Base-by-base conservation (phyloP, 306 rosid genomes). In the Canavalia ensiformis region DNA sequence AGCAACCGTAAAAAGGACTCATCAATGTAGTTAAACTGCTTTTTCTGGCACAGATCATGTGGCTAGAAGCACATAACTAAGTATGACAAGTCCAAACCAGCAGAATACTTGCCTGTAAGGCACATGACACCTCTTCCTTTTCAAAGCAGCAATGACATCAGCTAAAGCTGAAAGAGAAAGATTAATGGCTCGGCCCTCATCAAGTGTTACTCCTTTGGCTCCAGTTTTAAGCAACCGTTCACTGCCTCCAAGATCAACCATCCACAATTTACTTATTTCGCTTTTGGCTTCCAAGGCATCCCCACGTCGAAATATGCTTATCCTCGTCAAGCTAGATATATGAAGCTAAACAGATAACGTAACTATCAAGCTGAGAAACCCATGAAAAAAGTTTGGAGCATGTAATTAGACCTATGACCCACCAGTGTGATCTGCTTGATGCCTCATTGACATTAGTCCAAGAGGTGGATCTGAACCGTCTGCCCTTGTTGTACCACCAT, bases 391-490 rank as follows among this genome's bases (percentile, higher is more conserved):
- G 77, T 82, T 80, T 68, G 18, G 86, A 76, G 73, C 7, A 51
- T 76, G 69, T 87, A 81, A 76, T 41, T 75, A 76, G 88, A 84
- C 79, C 88, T 81, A 81, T 74, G 65, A 90, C 94, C 85, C 91
- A 95, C 99, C 97, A 95, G 91, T 95, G 99, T 66, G 99, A 95
- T 89, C 97, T 91, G 91, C 99, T 95, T 63, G 99, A 95, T 41
- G 97, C 82, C 79, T 95, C 97, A 3, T 95, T 95, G 56, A 95
- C 99, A 80, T 83, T 91, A 64, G 99, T 95, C 99, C 97, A 93
- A 13, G 99, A 89, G 57, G 99, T 95, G 13, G 97, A 89, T 82
- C 99, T 86, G 62, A 87, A 95, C 68, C 94, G 79, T 77, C 90
- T 91, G 28, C 97, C 99, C 72, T 89, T 84, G 86, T 83, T 87